Base-by-base conservation (phyloP, 202 grass and related monocot genomes). In the Dendrocalamus latiflorus region DNA sequence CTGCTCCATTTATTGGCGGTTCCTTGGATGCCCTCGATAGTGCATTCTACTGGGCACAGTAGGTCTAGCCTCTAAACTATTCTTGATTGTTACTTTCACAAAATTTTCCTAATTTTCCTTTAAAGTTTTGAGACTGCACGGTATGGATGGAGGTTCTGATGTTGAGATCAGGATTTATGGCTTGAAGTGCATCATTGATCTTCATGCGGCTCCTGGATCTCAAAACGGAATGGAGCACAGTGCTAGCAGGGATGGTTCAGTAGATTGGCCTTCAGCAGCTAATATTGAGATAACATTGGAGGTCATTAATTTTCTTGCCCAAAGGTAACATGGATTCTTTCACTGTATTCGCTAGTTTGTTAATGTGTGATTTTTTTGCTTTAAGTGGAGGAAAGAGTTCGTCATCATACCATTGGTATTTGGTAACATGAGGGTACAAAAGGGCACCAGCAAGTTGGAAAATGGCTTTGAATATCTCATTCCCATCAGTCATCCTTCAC, bases 191-290 rank as follows among this genome's bases (percentile, higher is more conserved):
- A 93, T 94, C 59, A 86, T 94, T 80, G 88, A 94, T 86, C 88
- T 93, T 75, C 91, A 94, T 81, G 88, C 88, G 69, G 83, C 88
- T 65, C 91, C 88, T 71, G 91, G 91, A 44, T 91, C 91, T 51
- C 88, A 91, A 88, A 94, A 94, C 13, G 88, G 91, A 72, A 82
- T 88, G 76, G 91, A 94, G 54, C 91, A 94, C 47, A 94, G 91
- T 79, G 91, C 91, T 76, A 86, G 88, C 70, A 91, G 83, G 85
- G 91, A 94, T 87, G 88, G 88, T 71, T 93, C n/a, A 33, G 75
- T 86, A 69, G 79, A 76, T 81, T 93, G 88, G 91, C 83, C 85
- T 74, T 88, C 80, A 30, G 69, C 84, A 63, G 60, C 64, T 79
- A 64, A 91, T 28, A 75, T 94, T 72, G 74, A 90, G 57, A 85